Evolutionary conservation across 2,329 filamentous ascomycete species (phyloP).

Genomic region (Botrytis fabae): DNA sequence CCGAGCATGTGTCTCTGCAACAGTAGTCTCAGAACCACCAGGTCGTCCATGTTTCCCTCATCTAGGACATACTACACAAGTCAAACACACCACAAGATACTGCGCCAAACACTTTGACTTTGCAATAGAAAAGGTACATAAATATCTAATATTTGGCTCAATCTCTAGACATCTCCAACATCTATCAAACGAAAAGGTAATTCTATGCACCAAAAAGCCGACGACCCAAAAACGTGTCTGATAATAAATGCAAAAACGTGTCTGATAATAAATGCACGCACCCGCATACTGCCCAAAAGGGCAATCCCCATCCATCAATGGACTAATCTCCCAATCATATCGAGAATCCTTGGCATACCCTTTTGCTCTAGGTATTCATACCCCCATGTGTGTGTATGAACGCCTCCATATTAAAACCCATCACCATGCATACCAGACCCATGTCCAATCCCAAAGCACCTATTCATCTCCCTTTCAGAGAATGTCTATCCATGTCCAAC

Average conservation of each 20-base stretch:
- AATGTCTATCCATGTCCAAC: conserved; percentile 10
- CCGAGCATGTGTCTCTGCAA: neutral
- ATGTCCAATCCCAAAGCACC: neutral
- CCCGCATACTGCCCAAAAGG: neutral
- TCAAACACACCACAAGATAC: neutral
- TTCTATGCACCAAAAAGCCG: neutral
- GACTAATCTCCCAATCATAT: neutral
- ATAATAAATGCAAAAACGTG: neutral
- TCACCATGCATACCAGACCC: neutral
- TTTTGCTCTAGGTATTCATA: neutral
- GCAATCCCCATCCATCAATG: neutral
- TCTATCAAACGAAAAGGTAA: neutral
- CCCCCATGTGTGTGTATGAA: neutral
- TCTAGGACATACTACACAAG: neutral
- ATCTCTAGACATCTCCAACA: neutral
- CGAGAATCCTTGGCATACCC: neutral
- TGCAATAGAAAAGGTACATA: neutral
- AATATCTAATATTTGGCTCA: neutral
- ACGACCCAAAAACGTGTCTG: neutral
- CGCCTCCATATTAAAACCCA: neutral
- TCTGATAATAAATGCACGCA: neutral
- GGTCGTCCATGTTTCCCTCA: neutral
- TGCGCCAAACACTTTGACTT: too few relatives aligned
- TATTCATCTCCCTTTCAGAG: neutral
- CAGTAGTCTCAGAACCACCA: neutral